Evolutionary conservation across 1,139 yeast genomes (phyloP), one percentile per base, ranked within the genome.

Genomic region (Pichia sp.): DNA sequence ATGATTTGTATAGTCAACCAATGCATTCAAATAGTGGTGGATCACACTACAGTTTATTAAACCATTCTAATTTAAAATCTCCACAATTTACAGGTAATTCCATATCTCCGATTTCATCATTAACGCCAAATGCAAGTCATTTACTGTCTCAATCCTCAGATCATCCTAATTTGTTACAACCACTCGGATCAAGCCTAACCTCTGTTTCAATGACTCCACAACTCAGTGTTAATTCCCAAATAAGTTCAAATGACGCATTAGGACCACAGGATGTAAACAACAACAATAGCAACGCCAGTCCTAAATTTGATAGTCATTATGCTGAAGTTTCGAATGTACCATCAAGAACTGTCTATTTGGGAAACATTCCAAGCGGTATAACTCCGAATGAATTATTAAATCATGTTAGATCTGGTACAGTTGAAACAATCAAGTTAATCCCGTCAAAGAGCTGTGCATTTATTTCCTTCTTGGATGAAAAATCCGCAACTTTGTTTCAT

Each of bases 351-450:
- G 95, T 92, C 8, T 88, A 89, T 63, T 71, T 92, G 58, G 97
- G 97, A 13, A 89, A 88, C 62, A 77, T 92, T 40, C 97, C 97
- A 0, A 68, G 75, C n/a, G 87, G 84, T 55, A 74, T 89, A 50
- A 79, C 89, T 27, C 81, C 94, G 4, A 82, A 85, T 59, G 96
- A 88, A 60, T 69, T 92, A 48, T 73, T 92, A 60, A 92, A 88
- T 63, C 92, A 87, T 63, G 96, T 92, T 29, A 79, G 95, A 57
- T 84, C 95, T 29, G 97, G 97, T 24, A 82, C 89, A 22, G 80
- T 92, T 51, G 98, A 92, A 68, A 80, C 80, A 51, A 82, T 78
- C 47, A 76, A 76, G 61, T 72, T 79, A 44, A 66, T 79, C 35
- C 79, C 81, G 9, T 63, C 73, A 24, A 79, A 77, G 55, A 77